Evolutionary conservation across 805 yeast species (phyloP).

Genomic region (Saccharomyces jurei): DNA sequence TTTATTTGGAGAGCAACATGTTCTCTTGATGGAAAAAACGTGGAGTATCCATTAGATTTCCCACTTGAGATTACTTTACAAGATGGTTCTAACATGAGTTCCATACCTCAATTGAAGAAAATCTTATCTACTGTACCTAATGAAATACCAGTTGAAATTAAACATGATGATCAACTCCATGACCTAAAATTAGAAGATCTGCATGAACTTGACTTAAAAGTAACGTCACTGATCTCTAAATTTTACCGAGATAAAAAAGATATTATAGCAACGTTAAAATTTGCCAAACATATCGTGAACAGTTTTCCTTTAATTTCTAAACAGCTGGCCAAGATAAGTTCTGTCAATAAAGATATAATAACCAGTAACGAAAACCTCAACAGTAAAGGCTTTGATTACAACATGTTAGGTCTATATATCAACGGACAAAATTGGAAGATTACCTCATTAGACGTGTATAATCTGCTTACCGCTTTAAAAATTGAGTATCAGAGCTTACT

Average conservation of each 20-base stretch:
- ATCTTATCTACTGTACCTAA: conserved; percentile 7
- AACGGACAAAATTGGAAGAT: conserved; percentile 27
- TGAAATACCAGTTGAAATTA: conserved; percentile 40
- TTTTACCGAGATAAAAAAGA: conserved; percentile 28
- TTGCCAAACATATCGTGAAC: conserved; percentile 33
- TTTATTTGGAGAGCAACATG: conserved; percentile 69
- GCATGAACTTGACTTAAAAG: conserved; percentile 51
- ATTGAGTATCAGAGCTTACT: conserved; percentile 15
- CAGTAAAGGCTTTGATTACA: conserved; percentile 25
- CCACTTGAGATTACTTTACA: conserved; percentile 23
- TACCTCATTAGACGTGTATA: conserved; percentile 16
- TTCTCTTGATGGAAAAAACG: conserved; percentile 4
- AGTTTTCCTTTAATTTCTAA: conserved; percentile 32
- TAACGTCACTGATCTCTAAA: conserved; percentile 46
- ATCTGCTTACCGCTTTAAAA: conserved; percentile 15
- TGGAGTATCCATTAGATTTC: conserved; percentile 19
- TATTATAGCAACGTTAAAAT: conserved; percentile 29
- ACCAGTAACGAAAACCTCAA: conserved; percentile 11
- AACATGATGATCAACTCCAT: conserved; percentile 15
- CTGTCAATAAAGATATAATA: conserved; percentile 5
- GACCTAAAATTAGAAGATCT: conserved; percentile 20
- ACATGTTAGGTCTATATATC: conserved; percentile 25
- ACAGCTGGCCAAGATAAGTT: conserved; percentile 7
- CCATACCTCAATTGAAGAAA: conserved; percentile 32
- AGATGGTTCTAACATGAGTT: conserved; percentile 26